A percentile compares a stretch with the other conserved stretches of the same genome.
Conservation (phyloP, 169 alveolate genomes). For the Theileria equi region DNA sequence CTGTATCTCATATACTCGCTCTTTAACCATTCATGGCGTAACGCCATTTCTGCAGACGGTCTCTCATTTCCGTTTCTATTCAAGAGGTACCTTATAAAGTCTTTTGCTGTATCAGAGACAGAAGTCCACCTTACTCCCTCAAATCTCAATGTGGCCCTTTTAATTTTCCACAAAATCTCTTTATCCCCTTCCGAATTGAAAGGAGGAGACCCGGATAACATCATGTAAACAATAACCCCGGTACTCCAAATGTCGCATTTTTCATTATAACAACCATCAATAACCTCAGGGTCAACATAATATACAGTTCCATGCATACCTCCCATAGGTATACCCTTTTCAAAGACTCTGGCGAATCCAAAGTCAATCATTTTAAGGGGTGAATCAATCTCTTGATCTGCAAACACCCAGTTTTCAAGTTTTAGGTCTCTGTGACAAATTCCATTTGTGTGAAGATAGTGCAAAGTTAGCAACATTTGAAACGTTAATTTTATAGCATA, state of each 20-base stretch:
- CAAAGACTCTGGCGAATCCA: slow-evolving; percentile 80
- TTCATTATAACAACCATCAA: slow-evolving; percentile 84
- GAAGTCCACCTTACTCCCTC: slow-evolving; percentile 54
- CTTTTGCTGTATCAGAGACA: slow-evolving; percentile 52
- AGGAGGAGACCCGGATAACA: slow-evolving; percentile 87
- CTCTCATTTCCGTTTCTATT: slow-evolving; percentile 48
- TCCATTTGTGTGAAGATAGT: slow-evolving; percentile 84
- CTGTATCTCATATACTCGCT: slow-evolving; percentile 27
- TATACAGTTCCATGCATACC: slow-evolving; percentile 84
- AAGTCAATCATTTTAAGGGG: slow-evolving; percentile 87
- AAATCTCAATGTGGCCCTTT: slow-evolving; percentile 45
- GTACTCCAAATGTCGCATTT: slow-evolving; percentile 92
- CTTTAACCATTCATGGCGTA: slow-evolving; percentile 46
- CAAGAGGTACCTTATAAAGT: slow-evolving; percentile 41
- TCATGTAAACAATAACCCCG: slow-evolving; percentile 88
- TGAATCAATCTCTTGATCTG: slow-evolving; percentile 77
- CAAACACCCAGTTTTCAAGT: slow-evolving; percentile 87
- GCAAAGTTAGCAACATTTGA: slow-evolving; percentile 82
- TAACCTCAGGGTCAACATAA: slow-evolving; percentile 92
- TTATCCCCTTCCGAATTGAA: slow-evolving; percentile 73
- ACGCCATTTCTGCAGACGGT: slow-evolving; percentile 48
- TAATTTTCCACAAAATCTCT: slow-evolving; percentile 69
- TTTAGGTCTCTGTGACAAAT: slow-evolving; percentile 90
- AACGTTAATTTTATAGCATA: slow-evolving; percentile 81
- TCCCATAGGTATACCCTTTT: slow-evolving; percentile 62